Evolutionary conservation across 2,329 filamentous ascomycete species (phyloP), one percentile per base, ranked within the genome.

Genomic region (Cladophialophora chaetospira): DNA sequence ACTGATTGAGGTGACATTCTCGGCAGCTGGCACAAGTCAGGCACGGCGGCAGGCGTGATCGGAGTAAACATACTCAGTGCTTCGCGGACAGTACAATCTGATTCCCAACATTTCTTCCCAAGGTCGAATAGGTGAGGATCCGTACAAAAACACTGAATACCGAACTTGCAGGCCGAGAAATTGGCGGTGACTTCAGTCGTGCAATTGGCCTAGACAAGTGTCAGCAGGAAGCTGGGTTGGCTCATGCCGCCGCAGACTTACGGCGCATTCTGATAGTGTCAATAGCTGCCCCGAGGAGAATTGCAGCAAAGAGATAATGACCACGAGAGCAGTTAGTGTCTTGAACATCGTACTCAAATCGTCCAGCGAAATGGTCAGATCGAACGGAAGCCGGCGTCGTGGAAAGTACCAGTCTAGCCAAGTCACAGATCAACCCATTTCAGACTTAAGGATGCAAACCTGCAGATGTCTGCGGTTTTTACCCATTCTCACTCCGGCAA

Each of bases 71-170:
- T 38, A 59, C 57, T 42, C 31, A 59, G 23, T 19, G 44, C 57
- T 51, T 59, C 57, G 2, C 40, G 52, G 15, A 59, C 44, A 2
- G 57, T 59, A 19, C 57, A 59, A 47, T 59, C 55, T 19, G 36
- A 23, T 19, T 59, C 15, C 36, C 45, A 59, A 29, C 57, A 59
- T 4, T 59, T 10, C 19, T 40, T 33, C 4, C 17, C 46, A 26
- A 50, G 44, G 23, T 59, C 21, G 29, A 19, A 50, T 3, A 59
- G 51, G 4, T 29, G 31, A 29, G 38, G 21, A 35, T 59, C 38
- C 3, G 21, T 45, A 26, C 57, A 59, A 21, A 59, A 59, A 52
- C 57, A 59, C 6, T 51, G 52, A 26, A 59, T 29, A 3, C 57
- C 57, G 28, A 47, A 52, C 19, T 40, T 29, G 29, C 55, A 58